phyloP scores from a whole-genome alignment of 768 basidiomycete species.

The Phlebiopsis flavidoalba region DNA sequence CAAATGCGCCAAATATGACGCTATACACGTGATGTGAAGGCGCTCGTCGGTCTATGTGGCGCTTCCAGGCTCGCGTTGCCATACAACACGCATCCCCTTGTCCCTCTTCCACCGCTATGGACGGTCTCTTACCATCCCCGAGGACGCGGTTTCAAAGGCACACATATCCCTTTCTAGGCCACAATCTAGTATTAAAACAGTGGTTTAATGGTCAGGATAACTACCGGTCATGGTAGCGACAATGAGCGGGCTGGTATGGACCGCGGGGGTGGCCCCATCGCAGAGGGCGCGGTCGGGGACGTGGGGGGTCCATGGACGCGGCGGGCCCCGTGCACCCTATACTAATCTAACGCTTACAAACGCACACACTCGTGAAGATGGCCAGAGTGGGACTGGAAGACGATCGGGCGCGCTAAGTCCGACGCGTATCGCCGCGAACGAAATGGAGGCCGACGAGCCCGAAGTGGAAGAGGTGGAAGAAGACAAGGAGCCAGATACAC shows the following conservation, averaged over 20 bases:
- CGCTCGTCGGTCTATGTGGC: not conserved
- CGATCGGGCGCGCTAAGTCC: slow-evolving; percentile 27
- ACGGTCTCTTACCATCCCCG: slow-evolving; percentile 1
- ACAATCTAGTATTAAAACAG: slow-evolving; percentile 52
- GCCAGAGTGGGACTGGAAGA: slow-evolving; percentile 27
- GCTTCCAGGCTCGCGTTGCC: not conserved
- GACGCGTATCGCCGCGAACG: slow-evolving; percentile 26
- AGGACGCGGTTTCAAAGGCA: slow-evolving; percentile 12
- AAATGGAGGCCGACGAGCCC: slow-evolving; percentile 21
- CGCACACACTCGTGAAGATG: slow-evolving; percentile 24
- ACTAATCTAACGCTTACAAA: slow-evolving; percentile 13
- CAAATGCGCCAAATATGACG: not conserved
- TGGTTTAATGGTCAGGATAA: slow-evolving; percentile 50
- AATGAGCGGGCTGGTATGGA: slow-evolving; percentile 61
- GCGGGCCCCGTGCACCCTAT: slow-evolving; percentile 32
- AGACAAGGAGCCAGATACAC: slow-evolving; percentile 48
- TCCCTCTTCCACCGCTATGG: slow-evolving; percentile 7
- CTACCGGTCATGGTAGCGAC: slow-evolving; percentile 35
- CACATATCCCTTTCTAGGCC: slow-evolving; percentile 20
- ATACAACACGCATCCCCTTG: not conserved
- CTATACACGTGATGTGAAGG: not conserved
- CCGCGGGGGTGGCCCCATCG: slow-evolving; percentile 47
- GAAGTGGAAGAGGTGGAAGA: slow-evolving; percentile 23
- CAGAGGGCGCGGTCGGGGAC: slow-evolving; percentile 42
- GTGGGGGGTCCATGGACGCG: slow-evolving; percentile 31